Conservation (phyloP, 768 basidiomycete species). For the Candolleomyces aberdarensis region DNA sequence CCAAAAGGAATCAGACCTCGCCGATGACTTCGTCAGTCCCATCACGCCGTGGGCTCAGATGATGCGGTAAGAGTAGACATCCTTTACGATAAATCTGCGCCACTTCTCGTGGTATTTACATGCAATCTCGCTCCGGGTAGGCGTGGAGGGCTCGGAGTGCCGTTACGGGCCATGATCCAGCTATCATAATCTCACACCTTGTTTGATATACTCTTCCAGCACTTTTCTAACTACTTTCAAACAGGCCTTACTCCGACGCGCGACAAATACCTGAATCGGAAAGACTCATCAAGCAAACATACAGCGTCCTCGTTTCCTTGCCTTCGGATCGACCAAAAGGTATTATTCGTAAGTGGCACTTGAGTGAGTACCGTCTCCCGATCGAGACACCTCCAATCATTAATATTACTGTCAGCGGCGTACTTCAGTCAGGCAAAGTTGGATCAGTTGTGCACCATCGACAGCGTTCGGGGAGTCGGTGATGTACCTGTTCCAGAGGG, state of each 20-base stretch:
- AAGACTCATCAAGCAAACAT: constrained; percentile 79
- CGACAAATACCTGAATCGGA: constrained; percentile 50
- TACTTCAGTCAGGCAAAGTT: constrained; percentile 81
- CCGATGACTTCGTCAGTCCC: constrained; percentile 51
- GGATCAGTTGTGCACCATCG: constrained; percentile 68
- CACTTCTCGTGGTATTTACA: background rate
- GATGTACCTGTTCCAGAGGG: constrained; percentile 70
- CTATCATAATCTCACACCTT: constrained; percentile 4
- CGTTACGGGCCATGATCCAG: constrained; percentile 1
- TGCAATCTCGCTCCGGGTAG: constrained; percentile 3
- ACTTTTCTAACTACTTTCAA: constrained; percentile 22
- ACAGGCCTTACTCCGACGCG: constrained; percentile 30
- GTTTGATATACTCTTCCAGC: constrained; percentile 12
- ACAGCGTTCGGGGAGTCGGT: constrained; percentile 63
- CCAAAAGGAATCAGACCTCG: constrained; percentile 69
- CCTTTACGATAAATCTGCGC: constrained; percentile 5
- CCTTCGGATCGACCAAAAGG: constrained; percentile 49
- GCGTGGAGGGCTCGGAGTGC: background rate
- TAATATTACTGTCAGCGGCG: constrained; percentile 52
- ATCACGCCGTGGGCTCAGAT: constrained; percentile 75
- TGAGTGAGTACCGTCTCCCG: constrained; percentile 50
- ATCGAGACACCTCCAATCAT: constrained; percentile 18
- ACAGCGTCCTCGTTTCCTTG: constrained; percentile 73
- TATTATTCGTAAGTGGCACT: constrained; percentile 74
- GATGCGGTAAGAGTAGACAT: constrained; percentile 48